Evolutionary conservation across 2,329 filamentous ascomycete genomes (phyloP), one percentile per base, ranked within the genome.

Genomic region (Zasmidium cellare): DNA sequence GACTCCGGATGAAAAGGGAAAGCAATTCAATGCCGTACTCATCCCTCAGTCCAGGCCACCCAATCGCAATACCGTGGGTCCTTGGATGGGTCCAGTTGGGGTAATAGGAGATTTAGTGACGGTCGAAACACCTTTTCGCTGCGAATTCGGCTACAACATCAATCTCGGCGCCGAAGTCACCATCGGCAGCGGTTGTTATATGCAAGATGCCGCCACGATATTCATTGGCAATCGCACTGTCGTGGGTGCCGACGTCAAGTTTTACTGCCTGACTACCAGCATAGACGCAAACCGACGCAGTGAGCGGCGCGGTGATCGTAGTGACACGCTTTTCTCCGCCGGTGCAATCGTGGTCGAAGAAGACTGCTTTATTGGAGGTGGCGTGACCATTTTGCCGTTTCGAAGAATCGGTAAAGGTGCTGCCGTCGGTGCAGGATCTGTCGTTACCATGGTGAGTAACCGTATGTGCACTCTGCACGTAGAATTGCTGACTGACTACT

Each of bases 111-210:
- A 28, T 11, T 28, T 6, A 6, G 25, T 28, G 11, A 28, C 25
- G 45, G 89, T 99, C 23, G 91, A 96, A 69, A 86, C 90, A 2
- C 93, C 93, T 0, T 97, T 99, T 73, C 87, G 83, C 48, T 97
- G 93, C 72, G 92, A 97, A 69, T 97, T 97, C 69, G 94, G 94
- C 0, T 97, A 96, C 77, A 97, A 99, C 73, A 89, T 97, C 67
- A 84, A 84, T 49, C 89, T 99, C 65, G 92, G 90, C 12, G 88
- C 92, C 66, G 87, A 94, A 63, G 91, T 96, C 2, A 84, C 87
- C 55, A 89, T 99, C 65, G 90, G 89, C 18, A 84, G 90, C 55
- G 89, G 91, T 68, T 97, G 92, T 74, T 87, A 87, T 23, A 88
- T 97, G 69, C 85, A 92, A 56, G 94, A 99, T 72, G 87, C 92